Conservation (phyloP, 495 filamentous ascomycete species). For the Neurospora sp. region DNA sequence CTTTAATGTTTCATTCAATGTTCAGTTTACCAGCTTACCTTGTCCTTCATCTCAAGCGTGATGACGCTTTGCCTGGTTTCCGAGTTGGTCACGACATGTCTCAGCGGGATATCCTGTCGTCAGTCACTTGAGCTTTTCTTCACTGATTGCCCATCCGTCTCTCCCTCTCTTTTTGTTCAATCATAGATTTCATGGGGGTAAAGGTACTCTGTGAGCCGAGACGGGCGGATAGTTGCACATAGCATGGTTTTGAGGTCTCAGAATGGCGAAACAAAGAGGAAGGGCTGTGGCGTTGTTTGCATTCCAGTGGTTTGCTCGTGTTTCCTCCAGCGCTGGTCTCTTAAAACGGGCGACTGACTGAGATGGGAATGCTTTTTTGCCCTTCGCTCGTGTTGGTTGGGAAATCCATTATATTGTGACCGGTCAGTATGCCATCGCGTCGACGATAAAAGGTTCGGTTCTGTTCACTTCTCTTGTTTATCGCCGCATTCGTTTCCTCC, state of each 20-base stretch:
- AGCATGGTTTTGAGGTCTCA: neutral
- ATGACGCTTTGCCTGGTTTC: neutral
- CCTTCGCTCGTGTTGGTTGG: neutral
- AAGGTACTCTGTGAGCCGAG: neutral
- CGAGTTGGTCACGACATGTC: neutral
- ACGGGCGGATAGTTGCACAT: neutral
- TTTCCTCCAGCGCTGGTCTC: neutral
- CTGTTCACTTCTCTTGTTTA: neutral
- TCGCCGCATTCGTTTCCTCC: neutral
- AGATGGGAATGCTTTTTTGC: neutral
- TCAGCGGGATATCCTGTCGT: neutral
- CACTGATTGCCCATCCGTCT: neutral
- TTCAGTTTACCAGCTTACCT: neutral
- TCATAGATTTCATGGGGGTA: neutral
- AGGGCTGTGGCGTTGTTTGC: neutral
- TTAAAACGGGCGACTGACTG: neutral
- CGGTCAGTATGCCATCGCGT: neutral
- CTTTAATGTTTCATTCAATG: neutral
- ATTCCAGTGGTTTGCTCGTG: neutral
- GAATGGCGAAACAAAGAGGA: neutral
- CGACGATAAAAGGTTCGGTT: neutral
- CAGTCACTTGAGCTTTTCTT: neutral
- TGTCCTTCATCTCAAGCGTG: neutral
- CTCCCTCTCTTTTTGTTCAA: neutral
- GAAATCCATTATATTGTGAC: neutral